Evolutionary conservation across 169 alveolate genomes (phyloP).

Genomic region (Babesia divergens): DNA sequence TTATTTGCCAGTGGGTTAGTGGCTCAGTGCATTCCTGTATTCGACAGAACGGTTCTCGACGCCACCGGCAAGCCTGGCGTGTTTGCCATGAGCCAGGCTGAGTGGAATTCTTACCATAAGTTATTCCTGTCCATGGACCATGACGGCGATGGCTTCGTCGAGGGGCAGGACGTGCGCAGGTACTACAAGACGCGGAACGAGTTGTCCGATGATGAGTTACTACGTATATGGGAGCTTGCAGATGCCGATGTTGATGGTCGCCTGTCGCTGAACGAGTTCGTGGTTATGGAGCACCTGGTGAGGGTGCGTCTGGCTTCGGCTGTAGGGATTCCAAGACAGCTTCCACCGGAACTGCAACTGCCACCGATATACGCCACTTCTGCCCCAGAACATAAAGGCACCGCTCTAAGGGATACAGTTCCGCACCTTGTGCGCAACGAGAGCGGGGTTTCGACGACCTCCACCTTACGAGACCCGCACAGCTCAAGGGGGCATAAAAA

Average conservation of each 20-base stretch:
- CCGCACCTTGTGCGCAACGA: not conserved
- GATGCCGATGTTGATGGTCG: slow-evolving; percentile 58
- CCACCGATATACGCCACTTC: not conserved
- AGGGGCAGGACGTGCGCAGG: slow-evolving; percentile 40
- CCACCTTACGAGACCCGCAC: not conserved
- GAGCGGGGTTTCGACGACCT: not conserved
- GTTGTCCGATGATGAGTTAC: slow-evolving; percentile 27
- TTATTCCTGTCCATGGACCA: slow-evolving; percentile 24
- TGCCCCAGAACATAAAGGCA: not conserved
- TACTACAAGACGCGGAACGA: slow-evolving; percentile 36
- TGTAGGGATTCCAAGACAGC: not conserved
- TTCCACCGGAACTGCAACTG: not conserved
- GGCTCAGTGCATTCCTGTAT: not conserved
- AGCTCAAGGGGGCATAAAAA: not conserved
- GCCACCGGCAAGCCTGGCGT: not conserved
- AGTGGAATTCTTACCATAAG: slow-evolving; percentile 29
- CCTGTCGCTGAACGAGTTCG: slow-evolving; percentile 35
- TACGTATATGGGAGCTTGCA: slow-evolving; percentile 59
- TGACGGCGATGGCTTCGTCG: slow-evolving; percentile 43
- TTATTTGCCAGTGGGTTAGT: not conserved
- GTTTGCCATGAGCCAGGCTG: slow-evolving; percentile 6
- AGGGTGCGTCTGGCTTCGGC: not conserved
- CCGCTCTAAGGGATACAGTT: not conserved
- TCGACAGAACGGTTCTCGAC: slow-evolving; percentile 12
- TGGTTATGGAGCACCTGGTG: slow-evolving; percentile 60